Conservation (phyloP, 2,329 filamentous ascomycete species). For the Cercospora sesami region DNA sequence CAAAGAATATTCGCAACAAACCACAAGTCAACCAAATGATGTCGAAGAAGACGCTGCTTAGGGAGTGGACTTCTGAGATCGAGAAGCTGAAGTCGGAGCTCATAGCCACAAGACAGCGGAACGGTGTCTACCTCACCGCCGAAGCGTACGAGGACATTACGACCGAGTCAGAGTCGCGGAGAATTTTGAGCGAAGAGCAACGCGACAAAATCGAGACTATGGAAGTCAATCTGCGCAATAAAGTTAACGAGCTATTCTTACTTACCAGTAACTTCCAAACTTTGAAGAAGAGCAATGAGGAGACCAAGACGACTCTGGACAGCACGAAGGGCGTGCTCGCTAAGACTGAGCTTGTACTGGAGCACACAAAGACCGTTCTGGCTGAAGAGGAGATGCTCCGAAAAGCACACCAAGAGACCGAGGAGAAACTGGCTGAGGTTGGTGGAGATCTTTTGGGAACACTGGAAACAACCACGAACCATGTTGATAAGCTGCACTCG, state of each 20-base stretch:
- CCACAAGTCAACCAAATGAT: constrained; percentile 91
- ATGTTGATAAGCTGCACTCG: constrained; percentile 78
- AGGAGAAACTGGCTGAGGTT: constrained; percentile 70
- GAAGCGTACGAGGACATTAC: constrained; percentile 89
- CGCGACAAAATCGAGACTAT: constrained; percentile 88
- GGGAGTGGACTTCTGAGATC: constrained; percentile 88
- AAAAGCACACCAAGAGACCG: constrained; percentile 82
- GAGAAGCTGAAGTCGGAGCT: constrained; percentile 93
- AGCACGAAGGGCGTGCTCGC: constrained; percentile 79
- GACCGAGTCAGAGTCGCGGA: constrained; percentile 84
- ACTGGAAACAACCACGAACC: constrained; percentile 72
- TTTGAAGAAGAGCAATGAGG: constrained; percentile 86
- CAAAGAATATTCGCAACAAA: constrained; percentile 98
- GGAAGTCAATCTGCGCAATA: constrained; percentile 86
- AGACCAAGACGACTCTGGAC: constrained; percentile 68
- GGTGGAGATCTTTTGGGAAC: constrained; percentile 76
- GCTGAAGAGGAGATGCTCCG: constrained; percentile 77
- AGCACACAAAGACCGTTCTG: constrained; percentile 72
- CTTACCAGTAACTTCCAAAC: constrained; percentile 84
- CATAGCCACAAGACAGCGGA: constrained; percentile 86
- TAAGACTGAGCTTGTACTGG: constrained; percentile 82
- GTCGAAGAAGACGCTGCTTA: constrained; percentile 87
- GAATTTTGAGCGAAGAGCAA: constrained; percentile 90
- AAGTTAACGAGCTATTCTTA: constrained; percentile 86
- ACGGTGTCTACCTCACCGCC: constrained; percentile 89